Conservation (phyloP, 345 rosid species). For the Stellera chamaejasme region DNA sequence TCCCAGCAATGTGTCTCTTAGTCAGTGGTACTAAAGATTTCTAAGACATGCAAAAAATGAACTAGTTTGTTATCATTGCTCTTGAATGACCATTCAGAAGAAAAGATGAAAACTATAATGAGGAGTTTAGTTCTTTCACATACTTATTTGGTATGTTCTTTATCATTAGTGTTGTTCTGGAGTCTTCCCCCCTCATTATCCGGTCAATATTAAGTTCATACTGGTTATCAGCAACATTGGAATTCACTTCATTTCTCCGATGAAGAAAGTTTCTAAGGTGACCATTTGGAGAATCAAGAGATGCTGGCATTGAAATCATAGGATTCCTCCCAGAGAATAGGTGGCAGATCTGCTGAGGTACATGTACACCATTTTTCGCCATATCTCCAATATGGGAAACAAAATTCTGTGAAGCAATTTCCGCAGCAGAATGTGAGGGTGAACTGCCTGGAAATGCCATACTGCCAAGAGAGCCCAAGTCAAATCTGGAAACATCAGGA, state of each 20-base stretch:
- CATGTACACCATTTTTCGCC: slow-evolving; percentile 35
- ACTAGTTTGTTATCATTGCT: neutral
- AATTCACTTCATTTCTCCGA: slow-evolving; percentile 60
- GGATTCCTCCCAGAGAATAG: slow-evolving; percentile 53
- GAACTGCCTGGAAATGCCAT: slow-evolving; percentile 46
- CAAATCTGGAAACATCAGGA: slow-evolving; percentile 53
- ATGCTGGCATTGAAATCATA: slow-evolving; percentile 42
- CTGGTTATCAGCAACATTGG: slow-evolving; percentile 59
- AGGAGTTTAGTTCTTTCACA: slow-evolving; percentile 11
- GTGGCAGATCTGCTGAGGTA: slow-evolving; percentile 60
- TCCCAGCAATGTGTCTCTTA: neutral
- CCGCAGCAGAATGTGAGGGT: slow-evolving; percentile 51
- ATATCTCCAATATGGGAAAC: slow-evolving; percentile 42
- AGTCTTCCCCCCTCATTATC: slow-evolving; percentile 62
- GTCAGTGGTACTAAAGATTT: neutral
- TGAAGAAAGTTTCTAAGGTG: slow-evolving; percentile 50
- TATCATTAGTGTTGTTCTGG: slow-evolving; percentile 79
- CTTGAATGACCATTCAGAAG: neutral
- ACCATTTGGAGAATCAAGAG: slow-evolving; percentile 60
- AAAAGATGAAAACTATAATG: neutral
- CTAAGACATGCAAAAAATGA: neutral
- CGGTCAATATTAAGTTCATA: slow-evolving; percentile 75
- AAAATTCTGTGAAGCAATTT: slow-evolving; percentile 40
- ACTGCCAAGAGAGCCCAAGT: slow-evolving; percentile 53
- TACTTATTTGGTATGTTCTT: slow-evolving; percentile 92